A percentile compares a stretch with the other conserved stretches of the same genome.
Conservation (phyloP, 805 yeast species). For the Ogataea populi-albae region DNA sequence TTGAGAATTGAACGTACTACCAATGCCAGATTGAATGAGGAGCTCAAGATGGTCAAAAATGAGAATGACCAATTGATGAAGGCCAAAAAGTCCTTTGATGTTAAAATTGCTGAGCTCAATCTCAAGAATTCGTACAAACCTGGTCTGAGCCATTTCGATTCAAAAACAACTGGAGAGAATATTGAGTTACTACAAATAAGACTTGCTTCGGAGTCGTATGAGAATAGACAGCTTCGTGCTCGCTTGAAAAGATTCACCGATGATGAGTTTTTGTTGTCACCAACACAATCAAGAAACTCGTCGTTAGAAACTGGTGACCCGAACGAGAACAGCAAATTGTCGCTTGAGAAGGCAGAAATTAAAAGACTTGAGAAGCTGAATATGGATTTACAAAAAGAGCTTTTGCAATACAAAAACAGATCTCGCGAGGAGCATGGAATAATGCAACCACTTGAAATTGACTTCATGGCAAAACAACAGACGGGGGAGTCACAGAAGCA, state of each 20-base stretch:
- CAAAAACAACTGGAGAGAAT: conserved; percentile 45
- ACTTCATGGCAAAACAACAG: conserved; percentile 45
- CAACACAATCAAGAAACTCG: neutral
- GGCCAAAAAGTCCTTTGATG: conserved; percentile 30
- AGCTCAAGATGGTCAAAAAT: conserved; percentile 26
- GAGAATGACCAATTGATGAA: conserved; percentile 35
- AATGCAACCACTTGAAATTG: conserved; percentile 33
- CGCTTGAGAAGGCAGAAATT: conserved; percentile 29
- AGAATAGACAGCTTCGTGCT: conserved; percentile 47
- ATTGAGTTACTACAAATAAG: conserved; percentile 58
- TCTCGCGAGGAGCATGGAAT: conserved; percentile 35
- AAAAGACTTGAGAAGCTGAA: conserved; percentile 32
- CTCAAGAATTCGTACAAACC: conserved; percentile 30
- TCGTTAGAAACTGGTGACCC: neutral
- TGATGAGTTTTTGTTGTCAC: conserved; percentile 1
- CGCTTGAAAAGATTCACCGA: conserved; percentile 37
- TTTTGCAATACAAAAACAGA: conserved; percentile 30
- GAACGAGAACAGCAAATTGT: conserved; percentile 16
- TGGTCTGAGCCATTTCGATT: conserved; percentile 13
- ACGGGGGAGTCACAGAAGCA: conserved; percentile 44
- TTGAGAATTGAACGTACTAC: conserved; percentile 27
- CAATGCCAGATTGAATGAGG: conserved; percentile 23
- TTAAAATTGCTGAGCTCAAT: conserved; percentile 32
- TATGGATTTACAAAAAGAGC: conserved; percentile 34
- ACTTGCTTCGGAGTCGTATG: conserved; percentile 62